These are phyloP conservation scores for Volvariella surrecta DNA, from an alignment of 1,284 basidiomycete species.

Conservation along the genomic window DNA sequence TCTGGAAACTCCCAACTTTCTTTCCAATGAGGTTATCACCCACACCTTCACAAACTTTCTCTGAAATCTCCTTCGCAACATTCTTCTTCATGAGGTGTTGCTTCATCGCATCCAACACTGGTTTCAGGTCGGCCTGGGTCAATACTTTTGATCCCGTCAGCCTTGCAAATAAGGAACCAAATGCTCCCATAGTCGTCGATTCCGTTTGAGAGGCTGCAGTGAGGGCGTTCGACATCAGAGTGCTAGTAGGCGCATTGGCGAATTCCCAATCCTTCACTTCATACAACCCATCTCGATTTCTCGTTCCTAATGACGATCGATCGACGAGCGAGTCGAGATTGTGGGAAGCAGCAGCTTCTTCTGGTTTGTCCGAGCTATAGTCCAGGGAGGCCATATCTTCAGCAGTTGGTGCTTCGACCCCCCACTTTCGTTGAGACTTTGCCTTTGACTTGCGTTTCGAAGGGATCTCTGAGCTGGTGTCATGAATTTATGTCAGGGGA, in stretches of 20 bases:
- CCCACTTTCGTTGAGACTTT: constrained; percentile 92
- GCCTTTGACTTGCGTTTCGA: constrained; percentile 51
- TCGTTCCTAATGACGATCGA: constrained; percentile 69
- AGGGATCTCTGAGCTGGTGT: constrained; percentile 48
- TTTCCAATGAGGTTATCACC: constrained; percentile 86
- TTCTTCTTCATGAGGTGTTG: constrained; percentile 99
- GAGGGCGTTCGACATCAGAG: constrained; percentile 52
- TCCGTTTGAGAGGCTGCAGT: constrained; percentile 15
- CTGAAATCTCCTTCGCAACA: constrained; percentile 92
- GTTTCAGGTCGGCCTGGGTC: constrained; percentile 77
- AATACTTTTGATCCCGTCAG: constrained; percentile 82
- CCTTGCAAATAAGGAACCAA: constrained; percentile 73
- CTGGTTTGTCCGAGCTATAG: constrained; percentile 57
- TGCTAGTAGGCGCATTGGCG: constrained; percentile 39
- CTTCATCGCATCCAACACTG: constrained; percentile 91
- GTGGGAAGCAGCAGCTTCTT: constrained; percentile 27
- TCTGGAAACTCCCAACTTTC: constrained; percentile 82
- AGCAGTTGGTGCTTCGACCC: constrained; percentile 68
- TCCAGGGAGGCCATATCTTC: constrained; percentile 88
- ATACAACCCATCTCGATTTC: constrained; percentile 81
- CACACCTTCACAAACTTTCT: constrained; percentile 91
- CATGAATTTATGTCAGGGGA: not conserved
- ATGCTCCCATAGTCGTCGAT: constrained; percentile 51
- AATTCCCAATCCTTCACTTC: constrained; percentile 94
- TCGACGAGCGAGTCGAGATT: constrained; percentile 67